phyloP scores from a whole-genome alignment of 1,284 basidiomycete genomes.

The Ganoderma boninense region DNA sequence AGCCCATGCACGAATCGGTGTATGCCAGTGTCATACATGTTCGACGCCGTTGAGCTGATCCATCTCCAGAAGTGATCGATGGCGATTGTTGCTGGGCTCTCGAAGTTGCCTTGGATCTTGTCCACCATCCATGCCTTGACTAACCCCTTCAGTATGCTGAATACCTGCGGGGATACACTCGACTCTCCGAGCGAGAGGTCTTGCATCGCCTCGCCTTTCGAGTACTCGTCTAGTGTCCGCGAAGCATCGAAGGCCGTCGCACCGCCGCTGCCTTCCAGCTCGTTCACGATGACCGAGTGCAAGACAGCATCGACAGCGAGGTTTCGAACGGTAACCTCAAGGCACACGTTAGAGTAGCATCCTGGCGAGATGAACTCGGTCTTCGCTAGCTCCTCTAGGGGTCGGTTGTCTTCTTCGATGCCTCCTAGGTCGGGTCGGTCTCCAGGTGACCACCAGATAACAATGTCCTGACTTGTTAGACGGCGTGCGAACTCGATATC shows the following conservation, averaged over 20 bases:
- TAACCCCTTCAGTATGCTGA: conserved; percentile 88
- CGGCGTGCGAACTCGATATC: conserved; percentile 94
- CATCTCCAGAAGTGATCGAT: conserved; percentile 98
- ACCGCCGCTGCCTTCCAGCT: conserved; percentile 94
- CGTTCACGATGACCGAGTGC: conserved; percentile 92
- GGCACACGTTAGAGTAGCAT: conserved; percentile 91
- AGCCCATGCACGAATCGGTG: conserved; percentile 95
- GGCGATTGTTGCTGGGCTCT: conserved; percentile 69
- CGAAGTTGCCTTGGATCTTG: conserved; percentile 72
- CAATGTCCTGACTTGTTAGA: conserved; percentile 86
- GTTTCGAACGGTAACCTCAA: conserved; percentile 91
- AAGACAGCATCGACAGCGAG: conserved; percentile 95
- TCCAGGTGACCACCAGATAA: conserved; percentile 97
- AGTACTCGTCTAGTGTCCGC: conserved; percentile 92
- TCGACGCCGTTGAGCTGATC: conserved; percentile 87
- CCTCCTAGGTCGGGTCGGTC: conserved; percentile 95
- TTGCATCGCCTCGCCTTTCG: conserved; percentile 78
- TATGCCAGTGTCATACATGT: conserved; percentile 93
- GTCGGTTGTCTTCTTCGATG: conserved; percentile 86
- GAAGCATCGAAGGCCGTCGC: conserved; percentile 95
- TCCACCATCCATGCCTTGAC: conserved; percentile 95
- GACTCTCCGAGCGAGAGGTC: conserved; percentile 92
- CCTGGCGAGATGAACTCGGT: conserved; percentile 91
- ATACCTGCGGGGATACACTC: conserved; percentile 90
- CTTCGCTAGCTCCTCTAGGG: conserved; percentile 81